A percentile compares a stretch with the other conserved stretches of the same genome.
Conservation (phyloP, 2,329 filamentous ascomycete genomes). For the Fusarium clavum region DNA sequence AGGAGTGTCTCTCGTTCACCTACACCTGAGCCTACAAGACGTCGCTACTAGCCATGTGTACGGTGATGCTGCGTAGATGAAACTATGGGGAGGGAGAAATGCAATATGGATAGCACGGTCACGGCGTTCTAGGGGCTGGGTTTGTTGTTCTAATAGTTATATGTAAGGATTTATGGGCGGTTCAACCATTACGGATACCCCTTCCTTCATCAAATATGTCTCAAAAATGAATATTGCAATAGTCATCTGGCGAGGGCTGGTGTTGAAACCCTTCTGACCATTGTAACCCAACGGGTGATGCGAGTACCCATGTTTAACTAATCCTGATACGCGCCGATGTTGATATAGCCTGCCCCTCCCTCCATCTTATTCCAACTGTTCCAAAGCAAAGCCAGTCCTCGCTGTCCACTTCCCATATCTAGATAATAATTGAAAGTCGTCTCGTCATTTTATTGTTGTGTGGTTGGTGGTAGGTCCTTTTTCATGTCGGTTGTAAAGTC, state of each 20-base stretch:
- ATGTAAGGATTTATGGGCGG: slow-evolving; percentile 35
- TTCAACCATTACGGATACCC: slow-evolving; percentile 35
- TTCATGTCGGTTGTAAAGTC: slow-evolving; percentile 68
- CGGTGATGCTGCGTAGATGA: slow-evolving; percentile 10
- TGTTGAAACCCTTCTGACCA: slow-evolving; percentile 47
- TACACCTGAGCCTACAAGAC: slow-evolving; percentile 84
- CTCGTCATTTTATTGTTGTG: slow-evolving; percentile 41
- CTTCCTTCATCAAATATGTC: slow-evolving; percentile 33
- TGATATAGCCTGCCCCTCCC: slow-evolving; percentile 40
- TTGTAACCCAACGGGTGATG: slow-evolving; percentile 43
- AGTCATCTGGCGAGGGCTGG: slow-evolving; percentile 34
- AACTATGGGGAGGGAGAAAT: slow-evolving; percentile 23
- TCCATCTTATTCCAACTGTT: slow-evolving; percentile 35
- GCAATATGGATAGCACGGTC: slow-evolving; percentile 30
- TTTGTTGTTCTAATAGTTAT: slow-evolving; percentile 34
- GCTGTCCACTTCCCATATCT: slow-evolving; percentile 29
- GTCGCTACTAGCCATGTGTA: slow-evolving; percentile 67
- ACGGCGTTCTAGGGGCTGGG: slow-evolving; percentile 46
- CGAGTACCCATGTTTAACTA: slow-evolving; percentile 44
- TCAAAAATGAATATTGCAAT: slow-evolving; percentile 21
- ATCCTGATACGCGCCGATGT: slow-evolving; percentile 45
- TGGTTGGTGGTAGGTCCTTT: slow-evolving; percentile 57
- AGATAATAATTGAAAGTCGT: slow-evolving; percentile 25
- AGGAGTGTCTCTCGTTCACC: slow-evolving; percentile 85
- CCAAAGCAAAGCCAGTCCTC: slow-evolving; percentile 33